Base-by-base conservation (phyloP, 163 green algal species). In the Scenedesmus sp. region DNA sequence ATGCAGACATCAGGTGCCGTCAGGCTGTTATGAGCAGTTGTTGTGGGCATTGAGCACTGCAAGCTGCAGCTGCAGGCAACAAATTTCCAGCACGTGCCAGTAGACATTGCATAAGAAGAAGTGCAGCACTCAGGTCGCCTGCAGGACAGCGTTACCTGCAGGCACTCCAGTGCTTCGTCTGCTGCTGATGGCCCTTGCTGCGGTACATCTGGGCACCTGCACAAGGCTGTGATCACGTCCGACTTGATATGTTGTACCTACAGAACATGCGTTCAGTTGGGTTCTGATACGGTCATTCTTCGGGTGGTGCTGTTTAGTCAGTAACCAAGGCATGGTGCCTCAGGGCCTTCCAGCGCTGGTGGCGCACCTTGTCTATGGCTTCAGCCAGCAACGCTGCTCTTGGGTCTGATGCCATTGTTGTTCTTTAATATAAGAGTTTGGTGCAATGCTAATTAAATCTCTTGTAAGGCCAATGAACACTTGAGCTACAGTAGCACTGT, bases 191-290 rank as follows among this genome's bases (percentile, higher is more conserved):
- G 23, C 16, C 46, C 64, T 66, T 81, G n/a, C 12, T 57, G 23
- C 15, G 87, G 74, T 18, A 55, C 76, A 15, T 26, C 81, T 56
- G 76, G 55, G 74, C 73, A 59, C 52, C 4, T n/a, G 73, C 87
- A 91, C 3, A 91, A 73, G 9, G 70, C 87, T 46, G 87, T 84
- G 12, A 34, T 73, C 12, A 91, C 87, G 34, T 91, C 66, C 3
- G 87, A 84, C 73, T 86, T 91, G 87, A 85, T 60, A 3, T 86
- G 87, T 10, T 91, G 57, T 13, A 91, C 87, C 87, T 91, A 34
- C 62, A 54, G 20, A 20, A 9, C 18, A 34, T 34, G 7, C 3
- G 2, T 9, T 34, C 66, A 76, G 7, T 7, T 8, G 26, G 66
- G 16, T 13, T 76, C 2, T 76, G 66, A 34, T 76, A n/a, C 56